A percentile compares a stretch with the other conserved stretches of the same genome.
These are phyloP conservation scores for Ophiostoma sp. DNA, from an alignment of 2,329 filamentous ascomycete genomes.

Conservation along the genomic window DNA sequence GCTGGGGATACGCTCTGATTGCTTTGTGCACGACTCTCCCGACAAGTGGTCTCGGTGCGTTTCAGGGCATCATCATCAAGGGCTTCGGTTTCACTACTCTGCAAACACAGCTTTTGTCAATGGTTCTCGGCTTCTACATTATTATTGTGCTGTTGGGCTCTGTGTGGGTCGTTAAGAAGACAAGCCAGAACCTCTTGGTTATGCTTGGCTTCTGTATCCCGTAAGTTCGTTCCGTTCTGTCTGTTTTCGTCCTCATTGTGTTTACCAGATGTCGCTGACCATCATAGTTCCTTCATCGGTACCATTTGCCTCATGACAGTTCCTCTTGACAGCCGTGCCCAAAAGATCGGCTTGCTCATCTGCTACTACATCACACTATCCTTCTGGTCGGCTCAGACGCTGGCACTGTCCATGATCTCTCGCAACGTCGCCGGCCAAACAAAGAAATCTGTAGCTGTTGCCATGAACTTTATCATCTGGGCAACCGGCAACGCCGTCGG, in stretches of 20 bases:
- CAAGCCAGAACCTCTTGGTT: slow-evolving; percentile 59
- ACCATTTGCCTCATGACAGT: slow-evolving; percentile 69
- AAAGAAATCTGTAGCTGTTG: slow-evolving; percentile 64
- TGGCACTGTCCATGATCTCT: slow-evolving; percentile 61
- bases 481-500: slow-evolving; percentile 40
- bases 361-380: slow-evolving; percentile 69
- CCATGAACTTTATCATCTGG: slow-evolving; percentile 66
- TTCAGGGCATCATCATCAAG: slow-evolving; percentile 68
- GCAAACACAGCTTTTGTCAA: slow-evolving; percentile 66
- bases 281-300: slow-evolving; percentile 53
- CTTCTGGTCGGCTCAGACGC: slow-evolving; percentile 68
- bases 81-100: slow-evolving; percentile 60
- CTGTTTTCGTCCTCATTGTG: neutral
- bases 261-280: slow-evolving; percentile 32
- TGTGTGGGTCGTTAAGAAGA: slow-evolving; percentile 61
- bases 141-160: slow-evolving; percentile 63
- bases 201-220: slow-evolving; percentile 64
- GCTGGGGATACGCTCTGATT: slow-evolving; percentile 59
- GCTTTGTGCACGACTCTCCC: slow-evolving; percentile 66
- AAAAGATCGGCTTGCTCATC: slow-evolving; percentile 62
- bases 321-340: slow-evolving; percentile 49
- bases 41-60: slow-evolving; percentile 66
- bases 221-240: slow-evolving; percentile 38
- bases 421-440: slow-evolving; percentile 68
- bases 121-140: slow-evolving; percentile 70